Evolutionary conservation across 2,329 filamentous ascomycete genomes (phyloP).

Genomic region (Penicillium sp.): DNA sequence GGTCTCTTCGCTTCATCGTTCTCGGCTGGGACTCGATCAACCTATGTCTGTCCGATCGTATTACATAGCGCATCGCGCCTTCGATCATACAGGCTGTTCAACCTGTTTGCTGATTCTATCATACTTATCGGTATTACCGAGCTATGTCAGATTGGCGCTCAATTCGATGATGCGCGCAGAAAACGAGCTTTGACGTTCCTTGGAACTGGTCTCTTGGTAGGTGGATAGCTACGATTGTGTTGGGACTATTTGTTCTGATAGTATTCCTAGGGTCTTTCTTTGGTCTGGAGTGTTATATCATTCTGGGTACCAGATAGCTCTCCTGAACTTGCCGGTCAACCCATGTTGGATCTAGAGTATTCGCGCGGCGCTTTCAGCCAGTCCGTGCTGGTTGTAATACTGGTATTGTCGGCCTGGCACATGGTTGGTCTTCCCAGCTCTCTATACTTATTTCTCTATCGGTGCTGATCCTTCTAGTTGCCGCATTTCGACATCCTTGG

Average conservation of each 20-base stretch:
- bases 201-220: conserved; percentile 27
- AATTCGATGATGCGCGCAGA: conserved; percentile 18
- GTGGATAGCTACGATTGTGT: not conserved
- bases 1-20: conserved; percentile 32
- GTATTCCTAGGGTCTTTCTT: conserved; percentile 27
- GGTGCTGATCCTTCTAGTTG: conserved; percentile 28
- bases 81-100: conserved; percentile 32
- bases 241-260: conserved; percentile 2
- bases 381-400: conserved; percentile 27
- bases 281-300: conserved; percentile 31
- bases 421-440: conserved; percentile 28
- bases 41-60: conserved; percentile 43
- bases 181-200: conserved; percentile 23
- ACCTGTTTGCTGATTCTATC: conserved; percentile 35
- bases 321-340: conserved; percentile 33
- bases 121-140: conserved; percentile 33
- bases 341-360: conserved; percentile 32
- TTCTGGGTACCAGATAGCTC: conserved; percentile 29
- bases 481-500: conserved; percentile 34
- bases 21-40: conserved; percentile 34
- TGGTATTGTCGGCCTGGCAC: conserved; percentile 32
- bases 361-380: conserved; percentile 34
- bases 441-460: not conserved
- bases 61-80: conserved; percentile 29
- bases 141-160: conserved; percentile 18